Evolutionary conservation across 202 grass and related monocot species (phyloP), one percentile per base, ranked within the genome.

Genomic region (Carex sylvatica): DNA sequence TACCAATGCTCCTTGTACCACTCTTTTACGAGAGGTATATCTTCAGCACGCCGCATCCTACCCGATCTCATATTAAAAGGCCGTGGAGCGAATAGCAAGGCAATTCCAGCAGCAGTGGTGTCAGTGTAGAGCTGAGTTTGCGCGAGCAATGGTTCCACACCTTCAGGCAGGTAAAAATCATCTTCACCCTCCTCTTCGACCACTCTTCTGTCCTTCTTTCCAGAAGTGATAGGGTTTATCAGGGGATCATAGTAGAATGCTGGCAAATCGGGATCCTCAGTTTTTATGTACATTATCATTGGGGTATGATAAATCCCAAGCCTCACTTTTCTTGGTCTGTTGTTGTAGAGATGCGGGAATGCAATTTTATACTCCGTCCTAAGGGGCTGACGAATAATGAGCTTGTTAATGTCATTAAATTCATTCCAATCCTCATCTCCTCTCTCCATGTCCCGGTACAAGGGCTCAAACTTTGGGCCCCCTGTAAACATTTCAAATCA

Each of bases 261-360:
- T 86, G 96, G 96, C 62, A 98, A 74, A 89, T 98, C 96, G 84
- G 96, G 96, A 92, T 98, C 96, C 72, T 98, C 96, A 8, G 96
- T 93, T 79, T 98, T 98, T 84, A 98, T 98, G 76, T 93, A 98
- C 96, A 98, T 98, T 90, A 98, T 98, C 96, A 98, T 98, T 40
- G 96, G 92, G 68, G 92, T 92, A 80, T 98, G 96, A 79, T 98
- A 98, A 53, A 92, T 63, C 7, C 96, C 88, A 78, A 98, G 91
- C 85, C 52, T 95, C 79, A 98, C 96, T 95, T 93, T 98, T 87
- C 95, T 98, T 60, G 96, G 96, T 35, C 92, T 93, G 66, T 98
- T 98, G 78, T 98, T 98, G 87, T 98, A 98, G 61, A 98, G 83
- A 72, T 98, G 96, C 13, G 96, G 96, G 76, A 98, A 98, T 16